Conservation (phyloP, 2,329 filamentous ascomycete genomes). For the Fusarium sp. region DNA sequence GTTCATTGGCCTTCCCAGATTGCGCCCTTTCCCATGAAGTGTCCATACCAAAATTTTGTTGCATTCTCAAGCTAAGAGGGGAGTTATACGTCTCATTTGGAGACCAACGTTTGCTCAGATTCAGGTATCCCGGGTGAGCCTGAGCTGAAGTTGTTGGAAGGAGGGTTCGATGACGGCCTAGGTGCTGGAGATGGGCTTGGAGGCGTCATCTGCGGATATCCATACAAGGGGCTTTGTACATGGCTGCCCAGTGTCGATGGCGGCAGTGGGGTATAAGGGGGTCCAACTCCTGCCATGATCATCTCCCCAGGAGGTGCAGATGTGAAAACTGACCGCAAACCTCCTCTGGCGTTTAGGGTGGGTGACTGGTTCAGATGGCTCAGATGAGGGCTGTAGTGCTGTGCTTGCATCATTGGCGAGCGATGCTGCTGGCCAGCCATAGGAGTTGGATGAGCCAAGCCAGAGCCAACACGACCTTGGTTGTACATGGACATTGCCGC, state of each 20-base stretch:
- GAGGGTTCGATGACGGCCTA: constrained; percentile 11
- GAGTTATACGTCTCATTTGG: background rate
- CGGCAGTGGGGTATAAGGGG: constrained; percentile 8
- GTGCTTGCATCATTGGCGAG: background rate
- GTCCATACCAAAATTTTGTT: constrained; percentile 5
- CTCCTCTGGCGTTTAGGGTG: background rate
- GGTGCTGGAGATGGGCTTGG: constrained; percentile 45
- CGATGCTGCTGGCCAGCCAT: background rate
- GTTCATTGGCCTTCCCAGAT: background rate
- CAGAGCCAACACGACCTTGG: background rate
- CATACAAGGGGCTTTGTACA: background rate
- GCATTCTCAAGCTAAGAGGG: background rate
- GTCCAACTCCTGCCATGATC: background rate
- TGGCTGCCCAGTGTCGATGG: background rate
- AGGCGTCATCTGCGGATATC: constrained; percentile 26
- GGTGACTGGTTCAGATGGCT: background rate
- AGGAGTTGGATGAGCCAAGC: background rate
- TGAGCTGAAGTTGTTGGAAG: background rate
- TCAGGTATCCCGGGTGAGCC: background rate
- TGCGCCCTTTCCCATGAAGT: background rate
- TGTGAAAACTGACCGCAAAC: background rate
- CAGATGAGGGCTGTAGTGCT: constrained; percentile 1
- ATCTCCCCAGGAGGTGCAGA: constrained; percentile 1
- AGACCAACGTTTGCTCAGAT: background rate
- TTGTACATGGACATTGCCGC: constrained; percentile 10